A percentile compares a stretch with the other conserved stretches of the same genome.
phyloP scores from a whole-genome alignment of 352 stramenopile genomes.

The Phytophthora melonis region DNA sequence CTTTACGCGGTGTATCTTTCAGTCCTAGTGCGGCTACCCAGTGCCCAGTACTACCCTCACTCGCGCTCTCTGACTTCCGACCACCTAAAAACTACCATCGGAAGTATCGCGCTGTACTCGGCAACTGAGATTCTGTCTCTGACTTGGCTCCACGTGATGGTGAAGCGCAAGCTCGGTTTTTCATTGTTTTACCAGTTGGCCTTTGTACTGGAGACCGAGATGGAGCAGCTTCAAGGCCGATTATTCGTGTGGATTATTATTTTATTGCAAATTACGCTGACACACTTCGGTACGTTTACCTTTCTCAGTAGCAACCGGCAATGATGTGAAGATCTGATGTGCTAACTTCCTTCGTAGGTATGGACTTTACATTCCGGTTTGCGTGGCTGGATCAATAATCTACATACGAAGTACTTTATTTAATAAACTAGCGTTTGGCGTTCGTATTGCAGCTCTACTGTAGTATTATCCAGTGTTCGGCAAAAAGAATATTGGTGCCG shows the following conservation, averaged over 20 bases:
- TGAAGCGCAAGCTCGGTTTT: slow-evolving; percentile 28
- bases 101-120: slow-evolving; percentile 12
- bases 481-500: no score
- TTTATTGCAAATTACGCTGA: slow-evolving; percentile 16
- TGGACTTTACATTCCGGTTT: neutral
- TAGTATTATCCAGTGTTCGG: no score
- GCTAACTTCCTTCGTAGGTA: neutral
- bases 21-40: slow-evolving; percentile 13
- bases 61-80: neutral
- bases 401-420: neutral
- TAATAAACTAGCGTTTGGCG: neutral
- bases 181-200: slow-evolving; percentile 23
- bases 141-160: slow-evolving; percentile 19
- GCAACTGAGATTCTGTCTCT: slow-evolving; percentile 14
- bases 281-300: slow-evolving; percentile 22
- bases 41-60: slow-evolving; percentile 28
- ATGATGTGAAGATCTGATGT: neutral
- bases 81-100: slow-evolving; percentile 14
- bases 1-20: slow-evolving; percentile 21
- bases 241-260: slow-evolving; percentile 24
- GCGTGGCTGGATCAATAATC: neutral
- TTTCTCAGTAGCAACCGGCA: neutral
- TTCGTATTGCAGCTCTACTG: neutral
- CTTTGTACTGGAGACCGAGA: slow-evolving; percentile 19
- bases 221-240: slow-evolving; percentile 17